Evolutionary conservation across 2,329 filamentous ascomycete species (phyloP).

Genomic region (Ceratocystis cubensis): DNA sequence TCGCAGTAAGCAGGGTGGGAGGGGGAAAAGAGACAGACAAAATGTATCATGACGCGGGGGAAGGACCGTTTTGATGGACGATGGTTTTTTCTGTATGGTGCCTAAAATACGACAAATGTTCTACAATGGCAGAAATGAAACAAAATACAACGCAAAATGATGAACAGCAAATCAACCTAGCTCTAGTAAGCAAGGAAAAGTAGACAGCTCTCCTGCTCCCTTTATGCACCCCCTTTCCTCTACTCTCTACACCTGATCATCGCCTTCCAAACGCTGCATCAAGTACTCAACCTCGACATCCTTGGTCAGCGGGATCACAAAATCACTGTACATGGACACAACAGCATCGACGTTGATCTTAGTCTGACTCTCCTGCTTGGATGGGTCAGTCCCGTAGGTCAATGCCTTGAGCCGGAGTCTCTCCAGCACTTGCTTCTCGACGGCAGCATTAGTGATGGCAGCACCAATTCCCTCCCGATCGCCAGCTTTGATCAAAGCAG

Average conservation of each 20-base stretch:
- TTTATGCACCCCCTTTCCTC: background rate
- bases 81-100: background rate
- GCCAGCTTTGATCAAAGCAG: slow-evolving; percentile 63
- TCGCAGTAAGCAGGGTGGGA: slow-evolving; percentile 25
- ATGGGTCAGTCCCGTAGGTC: slow-evolving; percentile 87
- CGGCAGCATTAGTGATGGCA: slow-evolving; percentile 78
- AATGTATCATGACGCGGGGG: background rate
- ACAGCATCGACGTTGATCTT: slow-evolving; percentile 93
- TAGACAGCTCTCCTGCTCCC: background rate
- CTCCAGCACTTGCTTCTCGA: slow-evolving; percentile 86
- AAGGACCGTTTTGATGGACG: background rate
- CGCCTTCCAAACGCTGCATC: slow-evolving; percentile 67
- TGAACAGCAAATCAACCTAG: background rate
- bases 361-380: slow-evolving; percentile 43
- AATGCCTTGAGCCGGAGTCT: slow-evolving; percentile 75
- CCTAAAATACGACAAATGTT: slow-evolving; percentile 21
- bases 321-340: slow-evolving; percentile 78
- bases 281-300: slow-evolving; percentile 96
- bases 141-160: background rate
- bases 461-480: slow-evolving; percentile 73
- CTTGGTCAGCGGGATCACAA: slow-evolving; percentile 95
- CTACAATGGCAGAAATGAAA: background rate
- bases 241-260: slow-evolving; percentile 14
- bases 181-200: background rate
- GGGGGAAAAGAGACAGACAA: background rate